Evolutionary conservation across 2,329 filamentous ascomycete species (phyloP).

Genomic region (Nigrograna mackinnonii): DNA sequence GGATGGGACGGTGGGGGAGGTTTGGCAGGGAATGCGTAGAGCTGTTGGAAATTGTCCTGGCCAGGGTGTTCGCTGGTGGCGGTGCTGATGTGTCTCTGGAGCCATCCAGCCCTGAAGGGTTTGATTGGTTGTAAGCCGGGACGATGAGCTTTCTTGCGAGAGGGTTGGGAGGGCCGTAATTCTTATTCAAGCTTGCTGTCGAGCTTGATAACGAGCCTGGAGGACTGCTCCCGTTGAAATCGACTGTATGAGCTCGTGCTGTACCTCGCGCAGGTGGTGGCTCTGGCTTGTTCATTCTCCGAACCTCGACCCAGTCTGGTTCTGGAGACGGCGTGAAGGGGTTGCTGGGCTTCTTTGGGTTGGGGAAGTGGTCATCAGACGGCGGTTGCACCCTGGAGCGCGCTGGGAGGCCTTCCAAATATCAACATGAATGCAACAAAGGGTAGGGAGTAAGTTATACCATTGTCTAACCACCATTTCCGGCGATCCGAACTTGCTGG

Average conservation of each 20-base stretch:
- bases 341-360: constrained; percentile 76
- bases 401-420: constrained; percentile 65
- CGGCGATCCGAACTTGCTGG: constrained; percentile 64
- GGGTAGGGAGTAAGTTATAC: constrained; percentile 58
- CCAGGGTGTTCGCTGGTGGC: constrained; percentile 15
- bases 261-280: constrained; percentile 36
- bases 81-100: constrained; percentile 25
- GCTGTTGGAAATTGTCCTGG: constrained; percentile 23
- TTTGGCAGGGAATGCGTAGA: constrained; percentile 35
- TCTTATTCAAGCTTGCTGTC: neutral
- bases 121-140: constrained; percentile 24
- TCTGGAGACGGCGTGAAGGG: constrained; percentile 77
- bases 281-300: constrained; percentile 27
- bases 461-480: constrained; percentile 69
- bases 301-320: constrained; percentile 76
- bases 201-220: constrained; percentile 7
- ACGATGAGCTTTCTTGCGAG: constrained; percentile 33
- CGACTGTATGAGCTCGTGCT: constrained; percentile 28
- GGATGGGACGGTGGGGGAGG: constrained; percentile 15
- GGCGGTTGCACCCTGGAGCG: constrained; percentile 73
- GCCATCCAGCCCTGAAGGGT: too few species aligned
- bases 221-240: constrained; percentile 26
- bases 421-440: constrained; percentile 23
- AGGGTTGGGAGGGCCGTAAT: neutral
- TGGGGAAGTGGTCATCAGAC: constrained; percentile 64